Evolutionary conservation across 768 basidiomycete genomes (phyloP).

Genomic region (Kwoniella mangroviensis): DNA sequence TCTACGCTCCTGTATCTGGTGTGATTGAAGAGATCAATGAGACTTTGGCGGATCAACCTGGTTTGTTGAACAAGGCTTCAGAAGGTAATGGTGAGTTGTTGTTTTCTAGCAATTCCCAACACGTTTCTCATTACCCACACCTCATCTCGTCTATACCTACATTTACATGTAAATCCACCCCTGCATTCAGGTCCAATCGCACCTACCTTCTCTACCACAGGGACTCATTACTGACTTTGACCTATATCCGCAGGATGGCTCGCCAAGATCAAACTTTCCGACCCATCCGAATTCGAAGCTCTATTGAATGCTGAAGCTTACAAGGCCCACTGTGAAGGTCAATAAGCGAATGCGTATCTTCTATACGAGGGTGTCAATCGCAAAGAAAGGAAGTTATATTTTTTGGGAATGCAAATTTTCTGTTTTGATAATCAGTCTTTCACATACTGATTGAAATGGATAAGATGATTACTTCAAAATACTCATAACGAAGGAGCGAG

Average conservation of each 20-base stretch:
- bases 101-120: background rate
- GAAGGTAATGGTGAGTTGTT: constrained; percentile 72
- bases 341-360: constrained; percentile 9
- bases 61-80: constrained; percentile 84
- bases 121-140: background rate
- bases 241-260: constrained; percentile 75
- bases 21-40: constrained; percentile 79
- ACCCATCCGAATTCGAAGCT: constrained; percentile 76
- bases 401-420: background rate
- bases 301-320: constrained; percentile 81
- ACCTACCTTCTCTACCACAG: background rate
- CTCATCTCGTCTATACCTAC: background rate
- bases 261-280: constrained; percentile 83
- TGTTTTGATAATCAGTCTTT: too few relatives aligned
- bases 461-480: too few relatives aligned
- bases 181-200: too few relatives aligned
- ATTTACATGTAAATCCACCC: too few relatives aligned
- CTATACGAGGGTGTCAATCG: background rate
- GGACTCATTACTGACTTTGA: background rate
- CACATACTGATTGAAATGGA: too few relatives aligned
- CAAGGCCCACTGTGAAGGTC: constrained; percentile 64
- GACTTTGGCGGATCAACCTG: constrained; percentile 68
- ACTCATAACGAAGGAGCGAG: too few relatives aligned
- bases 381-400: background rate
- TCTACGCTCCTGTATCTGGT: constrained; percentile 93